phyloP scores from a whole-genome alignment of 495 filamentous ascomycete genomes.

The Podospora fimiseda region DNA sequence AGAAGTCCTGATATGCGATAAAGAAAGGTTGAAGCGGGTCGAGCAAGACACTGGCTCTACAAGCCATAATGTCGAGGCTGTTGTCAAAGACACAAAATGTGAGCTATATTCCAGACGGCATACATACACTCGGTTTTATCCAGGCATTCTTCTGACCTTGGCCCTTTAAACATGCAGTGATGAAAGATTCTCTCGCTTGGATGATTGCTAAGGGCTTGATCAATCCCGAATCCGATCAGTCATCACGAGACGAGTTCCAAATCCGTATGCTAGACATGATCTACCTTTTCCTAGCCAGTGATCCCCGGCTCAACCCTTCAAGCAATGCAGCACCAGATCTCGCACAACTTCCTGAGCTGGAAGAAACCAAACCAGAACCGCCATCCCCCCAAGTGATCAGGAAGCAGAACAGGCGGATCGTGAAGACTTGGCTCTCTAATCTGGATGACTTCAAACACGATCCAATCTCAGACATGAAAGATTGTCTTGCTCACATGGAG shows the following conservation, averaged over 20 bases:
- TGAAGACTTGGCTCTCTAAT: neutral
- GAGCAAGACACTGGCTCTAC: neutral
- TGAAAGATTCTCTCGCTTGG: neutral
- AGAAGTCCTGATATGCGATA: constrained; percentile 5
- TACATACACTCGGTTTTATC: neutral
- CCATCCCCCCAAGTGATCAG: neutral
- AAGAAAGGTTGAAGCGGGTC: neutral
- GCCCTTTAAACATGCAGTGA: too few relatives aligned
- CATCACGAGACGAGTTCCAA: neutral
- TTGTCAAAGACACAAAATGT: neutral
- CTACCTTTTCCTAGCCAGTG: neutral
- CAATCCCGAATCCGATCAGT: neutral
- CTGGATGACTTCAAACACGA: neutral
- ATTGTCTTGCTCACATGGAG: constrained; percentile 7
- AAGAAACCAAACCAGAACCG: neutral
- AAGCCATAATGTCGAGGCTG: neutral
- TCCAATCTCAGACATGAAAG: neutral
- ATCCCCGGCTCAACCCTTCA: neutral
- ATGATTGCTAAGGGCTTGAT: neutral
- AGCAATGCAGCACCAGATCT: neutral
- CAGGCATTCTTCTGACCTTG: neutral
- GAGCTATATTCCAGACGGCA: neutral
- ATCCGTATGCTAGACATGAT: neutral
- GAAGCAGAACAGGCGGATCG: neutral
- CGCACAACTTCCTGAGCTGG: neutral